Evolutionary conservation across 2,329 filamentous ascomycete species (phyloP), one percentile per base, ranked within the genome.

Genomic region (Sclerotinia trifoliorum): DNA sequence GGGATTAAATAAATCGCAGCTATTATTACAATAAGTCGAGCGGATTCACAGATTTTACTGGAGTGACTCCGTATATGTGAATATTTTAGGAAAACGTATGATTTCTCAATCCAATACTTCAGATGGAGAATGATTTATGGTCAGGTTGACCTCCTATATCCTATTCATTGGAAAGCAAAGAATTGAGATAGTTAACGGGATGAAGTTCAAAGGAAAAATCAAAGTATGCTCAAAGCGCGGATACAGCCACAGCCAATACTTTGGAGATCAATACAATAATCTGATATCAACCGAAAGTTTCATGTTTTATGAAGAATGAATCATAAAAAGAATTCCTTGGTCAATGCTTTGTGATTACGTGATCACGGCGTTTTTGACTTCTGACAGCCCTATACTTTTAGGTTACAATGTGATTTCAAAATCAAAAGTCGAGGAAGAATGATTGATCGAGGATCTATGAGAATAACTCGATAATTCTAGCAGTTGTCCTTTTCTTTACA

Each of bases 171-270:
- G 6, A 35, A 49, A 6, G 44, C 21, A 49, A 35, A 62, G 21
- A 35, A 62, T n/a, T 8, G 29, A 35, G 26, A 35, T 21, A 17
- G 26, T 39, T 24, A 10, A 57, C 6, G 48, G 63, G 63, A 48
- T 46, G 51, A 46, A 17, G 63, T 21, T 65, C 13, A 32, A 57
- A n/a, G 39, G 26, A 21, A 57, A 35, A 32, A 19, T 44, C 10
- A 21, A 57, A 46, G 29, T 57, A 48, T 2, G 49, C 57, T 65
- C 39, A 56, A 15, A 35, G 35, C 26, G 44, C 13, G 44, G 21
- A 60, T n/a, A 51, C 7, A n/a, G 51, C 19, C 4, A 48, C 13
- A 65, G 24, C 63, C 52, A 65, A 65, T 65, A 17, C 51, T 57
- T 65, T 46, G 26, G 5, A 65, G 13, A 58, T 44, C 19, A 26